Percentiles rank a stretch among this genome's conserved stretches.
Evolutionary conservation across 2,329 filamentous ascomycete genomes (phyloP).

Genomic region (Thyridium curvatum): DNA sequence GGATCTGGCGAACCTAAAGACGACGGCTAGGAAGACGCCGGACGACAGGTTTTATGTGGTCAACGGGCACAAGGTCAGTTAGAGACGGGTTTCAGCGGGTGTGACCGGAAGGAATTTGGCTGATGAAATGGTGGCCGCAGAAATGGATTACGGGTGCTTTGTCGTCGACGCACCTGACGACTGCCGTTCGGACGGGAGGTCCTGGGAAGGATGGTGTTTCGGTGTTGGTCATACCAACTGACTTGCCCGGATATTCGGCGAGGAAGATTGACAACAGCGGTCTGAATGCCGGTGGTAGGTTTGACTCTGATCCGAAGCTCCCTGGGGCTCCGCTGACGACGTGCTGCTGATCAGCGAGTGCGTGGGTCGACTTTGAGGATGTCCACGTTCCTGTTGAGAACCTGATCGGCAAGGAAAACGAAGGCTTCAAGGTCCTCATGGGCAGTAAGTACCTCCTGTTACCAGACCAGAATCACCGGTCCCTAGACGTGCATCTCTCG

Average conservation of each 20-base stretch:
- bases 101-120: not conserved
- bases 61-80: slow-evolving; percentile 49
- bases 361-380: slow-evolving; percentile 49
- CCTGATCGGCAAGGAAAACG: slow-evolving; percentile 45
- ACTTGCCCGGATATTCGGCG: slow-evolving; percentile 40
- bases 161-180: slow-evolving; percentile 55
- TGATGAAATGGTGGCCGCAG: slow-evolving; percentile 8
- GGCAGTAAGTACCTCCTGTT: slow-evolving; percentile 25
- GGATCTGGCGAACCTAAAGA: slow-evolving; percentile 58
- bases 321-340: too few species aligned
- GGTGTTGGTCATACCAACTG: slow-evolving; percentile 49
- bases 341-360: slow-evolving; percentile 18
- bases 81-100: too few species aligned
- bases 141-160: slow-evolving; percentile 62
- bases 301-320: not conserved
- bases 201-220: slow-evolving; percentile 47
- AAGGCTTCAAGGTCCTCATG: slow-evolving; percentile 54
- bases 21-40: slow-evolving; percentile 41
- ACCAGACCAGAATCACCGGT: not conserved
- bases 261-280: slow-evolving; percentile 58
- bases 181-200: slow-evolving; percentile 54
- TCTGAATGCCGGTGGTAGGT: slow-evolving; percentile 54
- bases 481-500: not conserved
- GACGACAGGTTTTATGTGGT: slow-evolving; percentile 50
- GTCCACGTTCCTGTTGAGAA: slow-evolving; percentile 47